Base-by-base conservation (phyloP, 306 rosid genomes). In the Castanospermum australe region DNA sequence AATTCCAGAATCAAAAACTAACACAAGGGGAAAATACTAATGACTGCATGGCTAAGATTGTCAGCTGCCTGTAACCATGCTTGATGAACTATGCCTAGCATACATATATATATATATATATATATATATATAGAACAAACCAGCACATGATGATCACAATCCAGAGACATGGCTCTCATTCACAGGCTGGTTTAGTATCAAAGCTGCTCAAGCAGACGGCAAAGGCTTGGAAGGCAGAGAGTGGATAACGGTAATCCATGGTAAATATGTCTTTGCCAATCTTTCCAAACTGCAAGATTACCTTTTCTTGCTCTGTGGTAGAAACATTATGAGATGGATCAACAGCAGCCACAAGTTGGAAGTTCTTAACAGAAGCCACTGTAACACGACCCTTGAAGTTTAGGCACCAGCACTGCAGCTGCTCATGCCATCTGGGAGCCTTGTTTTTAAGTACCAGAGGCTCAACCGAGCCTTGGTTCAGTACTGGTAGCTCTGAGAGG, bases 361-460 rank as follows among this genome's bases (percentile, higher is more conserved):
- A 92, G 83, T 94, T 94, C 87, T 91, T 90, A 14, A 90, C 97
- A 8, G 98, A 94, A 10, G 99, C 97, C 75, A 92, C 98, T 0
- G 97, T 92, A 57, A 88, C 97, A 13, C 97, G 91, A 21, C 97
- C 97, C 65, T 86, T 87, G 87, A 95, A 95, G 71, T 91, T 91
- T 56, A 95, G 86, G 89, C 97, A 92, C 97, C 97, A 95, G 79
- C 95, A 91, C 32, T 91, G 97, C 45, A 93, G 85, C 79, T 92
- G 95, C 78, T 94, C 99, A 45, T 94, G 97, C 97, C 97, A 94
- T 84, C 97, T 80, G 45, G 97, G 97, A 81, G 92, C 86, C 88
- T 92, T 92, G 82, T 89, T 90, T 82, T 92, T 90, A 48, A 92
- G 90, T 64, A 81, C 81, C 70, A 92, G 84, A 5, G 92, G 81